phyloP scores from a whole-genome alignment of 2,329 filamentous ascomycete species.

The Ilyonectria sp. region DNA sequence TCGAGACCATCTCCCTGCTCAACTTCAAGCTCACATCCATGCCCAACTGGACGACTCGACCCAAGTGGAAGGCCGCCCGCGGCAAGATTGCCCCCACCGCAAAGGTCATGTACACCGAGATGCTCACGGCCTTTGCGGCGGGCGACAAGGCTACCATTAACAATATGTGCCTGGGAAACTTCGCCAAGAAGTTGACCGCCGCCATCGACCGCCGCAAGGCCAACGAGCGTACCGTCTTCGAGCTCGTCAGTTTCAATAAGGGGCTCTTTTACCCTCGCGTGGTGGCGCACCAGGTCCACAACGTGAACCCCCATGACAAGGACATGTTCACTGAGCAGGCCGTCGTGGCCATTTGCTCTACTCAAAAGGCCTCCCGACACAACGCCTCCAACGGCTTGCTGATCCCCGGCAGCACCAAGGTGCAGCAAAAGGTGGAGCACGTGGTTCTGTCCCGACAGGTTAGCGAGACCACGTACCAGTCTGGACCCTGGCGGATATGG shows the following conservation, averaged over 20 bases:
- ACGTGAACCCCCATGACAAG: constrained; percentile 61
- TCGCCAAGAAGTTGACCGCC: constrained; percentile 66
- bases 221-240: constrained; percentile 65
- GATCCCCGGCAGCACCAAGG: constrained; percentile 64
- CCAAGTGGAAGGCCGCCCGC: constrained; percentile 61
- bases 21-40: constrained; percentile 63
- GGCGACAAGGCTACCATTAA: constrained; percentile 68
- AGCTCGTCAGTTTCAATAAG: constrained; percentile 67
- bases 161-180: constrained; percentile 67
- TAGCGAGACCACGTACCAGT: constrained; percentile 62
- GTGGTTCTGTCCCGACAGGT: constrained; percentile 70
- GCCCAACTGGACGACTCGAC: constrained; percentile 58
- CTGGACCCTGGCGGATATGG: constrained; percentile 74
- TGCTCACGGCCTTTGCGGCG: constrained; percentile 74
- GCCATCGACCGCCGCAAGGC: constrained; percentile 68
- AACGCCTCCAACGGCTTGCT: constrained; percentile 54
- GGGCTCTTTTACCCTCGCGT: constrained; percentile 62
- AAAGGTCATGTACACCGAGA: constrained; percentile 71
- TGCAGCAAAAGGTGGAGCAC: constrained; percentile 74
- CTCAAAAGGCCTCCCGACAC: constrained; percentile 67
- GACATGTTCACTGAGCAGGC: constrained; percentile 62
- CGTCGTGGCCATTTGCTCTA: constrained; percentile 72
- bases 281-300: constrained; percentile 68
- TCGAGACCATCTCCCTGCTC: constrained; percentile 54
- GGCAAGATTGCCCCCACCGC: constrained; percentile 66